Base-by-base conservation (phyloP, 2,329 filamentous ascomycete genomes). In the Rachicladosporium sp. region DNA sequence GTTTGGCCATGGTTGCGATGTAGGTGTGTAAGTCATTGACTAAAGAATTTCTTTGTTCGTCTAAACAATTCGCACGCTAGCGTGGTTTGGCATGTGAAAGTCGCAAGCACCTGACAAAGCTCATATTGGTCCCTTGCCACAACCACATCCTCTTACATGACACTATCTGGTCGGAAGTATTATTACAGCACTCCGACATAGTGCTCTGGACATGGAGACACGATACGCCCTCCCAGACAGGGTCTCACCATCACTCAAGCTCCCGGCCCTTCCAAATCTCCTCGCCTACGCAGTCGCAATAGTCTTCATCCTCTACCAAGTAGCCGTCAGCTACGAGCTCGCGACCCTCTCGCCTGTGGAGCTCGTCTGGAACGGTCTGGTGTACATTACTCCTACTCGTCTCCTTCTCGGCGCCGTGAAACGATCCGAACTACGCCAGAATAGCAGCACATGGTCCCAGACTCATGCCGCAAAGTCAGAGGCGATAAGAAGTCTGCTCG, bases 341-440 rank as follows among this genome's bases (percentile, higher is more conserved):
- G 43, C 54, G 3, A 37, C 64, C 13, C 49, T 67, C 4, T 55
- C 61, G 46, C 50, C 69, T 50, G 54, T 64, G 42, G 63, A 69
- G 48, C 55, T 77, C 38, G 52, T 76, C 30, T 83, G 80, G 78
- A 73, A 81, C 59, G 56, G 58, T 19, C 44, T 80, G 23, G 70
- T 84, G 40, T 66, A 67, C 46, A 36, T 73, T 27, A 68, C 70
- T 10, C 81, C 81, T 1, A 64, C 69, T 10, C 61, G 63, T 19
- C 51, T 82, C 1, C 58, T 84, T 29, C 71, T 76, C 60, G 62
- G 69, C 38, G 46, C 79, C 47, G 73, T 78, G 54, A 51, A 47
- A 42, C 41, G 48, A 46, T 47, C 45, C 39, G 56, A 48, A 45
- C 46, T 50, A 44, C 47, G 38, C 46, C 47, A 42, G 42, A 57